phyloP scores from a whole-genome alignment of 2,329 filamentous ascomycete genomes.

The Monosporascus sp. region DNA sequence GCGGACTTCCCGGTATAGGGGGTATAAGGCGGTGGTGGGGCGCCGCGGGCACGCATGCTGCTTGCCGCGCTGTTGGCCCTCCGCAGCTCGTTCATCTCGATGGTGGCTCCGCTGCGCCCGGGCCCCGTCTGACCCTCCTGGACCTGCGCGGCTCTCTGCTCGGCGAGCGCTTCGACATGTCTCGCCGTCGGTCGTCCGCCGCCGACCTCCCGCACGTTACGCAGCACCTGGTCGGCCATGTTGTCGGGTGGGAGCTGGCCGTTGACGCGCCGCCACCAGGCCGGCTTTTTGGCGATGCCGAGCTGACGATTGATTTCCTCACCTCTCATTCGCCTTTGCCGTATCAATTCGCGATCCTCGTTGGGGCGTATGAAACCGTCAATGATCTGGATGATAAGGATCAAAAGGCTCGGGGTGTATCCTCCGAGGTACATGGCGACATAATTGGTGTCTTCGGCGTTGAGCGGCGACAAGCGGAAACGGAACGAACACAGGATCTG shows the following conservation, averaged over 20 bases:
- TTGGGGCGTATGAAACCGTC: conserved; percentile 61
- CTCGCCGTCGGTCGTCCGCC: conserved; percentile 40
- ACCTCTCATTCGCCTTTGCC: conserved; percentile 55
- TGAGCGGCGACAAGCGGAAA: conserved; percentile 54
- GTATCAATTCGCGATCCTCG: conserved; percentile 63
- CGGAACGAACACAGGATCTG: conserved; percentile 53
- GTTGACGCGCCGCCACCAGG: conserved; percentile 58
- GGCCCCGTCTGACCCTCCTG: conserved; percentile 25
- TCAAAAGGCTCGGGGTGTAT: conserved; percentile 53
- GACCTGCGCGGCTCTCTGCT: conserved; percentile 28
- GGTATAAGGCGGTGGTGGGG: conserved; percentile 21
- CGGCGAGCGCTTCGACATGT: conserved; percentile 30
- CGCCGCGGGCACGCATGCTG: conserved; percentile 21
- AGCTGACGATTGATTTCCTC: conserved; percentile 53
- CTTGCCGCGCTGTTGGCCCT: conserved; percentile 20
- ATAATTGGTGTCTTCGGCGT: conserved; percentile 41
- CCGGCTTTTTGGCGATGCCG: conserved; percentile 54
- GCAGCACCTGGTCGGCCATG: conserved; percentile 47
- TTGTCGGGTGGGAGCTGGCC: conserved; percentile 34
- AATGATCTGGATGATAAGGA: conserved; percentile 47
- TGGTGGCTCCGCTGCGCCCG: conserved; percentile 22
- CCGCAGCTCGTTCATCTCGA: conserved; percentile 36
- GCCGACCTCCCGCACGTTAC: conserved; percentile 51
- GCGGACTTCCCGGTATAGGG: conserved; percentile 39
- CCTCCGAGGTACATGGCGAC: conserved; percentile 57